A percentile compares a stretch with the other conserved stretches of the same genome.
Conservation (phyloP, 176 grass and related monocot genomes). For the Bonia amplexicaulis region DNA sequence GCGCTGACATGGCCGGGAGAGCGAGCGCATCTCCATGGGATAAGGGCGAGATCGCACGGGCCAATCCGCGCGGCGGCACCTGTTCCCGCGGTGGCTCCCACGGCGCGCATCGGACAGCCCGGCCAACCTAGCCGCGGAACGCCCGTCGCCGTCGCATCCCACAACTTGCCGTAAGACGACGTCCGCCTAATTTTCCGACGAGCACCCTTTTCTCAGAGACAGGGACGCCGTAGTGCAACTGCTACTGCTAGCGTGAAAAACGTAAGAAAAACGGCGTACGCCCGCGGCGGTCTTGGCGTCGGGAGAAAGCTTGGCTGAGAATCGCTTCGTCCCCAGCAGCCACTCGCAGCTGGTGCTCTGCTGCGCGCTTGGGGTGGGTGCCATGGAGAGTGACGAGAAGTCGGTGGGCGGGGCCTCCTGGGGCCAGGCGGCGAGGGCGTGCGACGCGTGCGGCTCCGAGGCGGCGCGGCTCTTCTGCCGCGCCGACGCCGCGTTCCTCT, state of each 20-base stretch:
- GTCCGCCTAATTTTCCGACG: slow-evolving; percentile 1
- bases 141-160: slow-evolving; percentile 24
- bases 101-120: neutral
- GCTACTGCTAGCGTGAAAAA: no score
- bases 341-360: neutral
- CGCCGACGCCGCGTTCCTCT: slow-evolving; percentile 61
- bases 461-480: slow-evolving; percentile 56
- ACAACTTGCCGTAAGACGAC: slow-evolving; percentile 22
- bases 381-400: slow-evolving; percentile 35
- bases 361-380: neutral
- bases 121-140: neutral
- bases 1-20: neutral
- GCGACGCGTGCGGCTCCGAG: slow-evolving; percentile 53
- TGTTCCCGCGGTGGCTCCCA: neutral
- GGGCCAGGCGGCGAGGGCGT: slow-evolving; percentile 38
- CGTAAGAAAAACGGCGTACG: no score
- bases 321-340: neutral
- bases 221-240: no score
- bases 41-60: slow-evolving; percentile 31
- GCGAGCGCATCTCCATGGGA: slow-evolving; percentile 18
- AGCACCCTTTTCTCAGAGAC: neutral
- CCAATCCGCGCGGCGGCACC: slow-evolving; percentile 28
- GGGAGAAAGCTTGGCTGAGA: slow-evolving; percentile 36
- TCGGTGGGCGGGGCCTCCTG: slow-evolving; percentile 37
- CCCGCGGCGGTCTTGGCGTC: neutral